These are phyloP conservation scores for Auricularia sp. DNA, from an alignment of 768 basidiomycete genomes.

Conservation along the genomic window DNA sequence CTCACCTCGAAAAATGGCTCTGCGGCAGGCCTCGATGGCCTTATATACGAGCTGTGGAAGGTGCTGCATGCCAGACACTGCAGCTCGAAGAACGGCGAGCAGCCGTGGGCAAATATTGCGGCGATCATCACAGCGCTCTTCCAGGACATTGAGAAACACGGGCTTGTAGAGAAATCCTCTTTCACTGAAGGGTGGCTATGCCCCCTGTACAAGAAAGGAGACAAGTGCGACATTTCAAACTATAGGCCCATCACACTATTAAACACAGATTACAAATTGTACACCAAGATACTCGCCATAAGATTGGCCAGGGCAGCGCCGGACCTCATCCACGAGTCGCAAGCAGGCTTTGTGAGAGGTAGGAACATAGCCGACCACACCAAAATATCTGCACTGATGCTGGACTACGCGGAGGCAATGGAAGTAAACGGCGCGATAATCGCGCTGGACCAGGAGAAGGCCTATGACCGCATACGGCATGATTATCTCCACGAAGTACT, in stretches of 20 bases:
- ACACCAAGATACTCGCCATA: slow-evolving; percentile 18
- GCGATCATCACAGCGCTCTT: slow-evolving; percentile 27
- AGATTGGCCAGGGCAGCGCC: slow-evolving; percentile 11
- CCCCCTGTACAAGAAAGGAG: slow-evolving; percentile 32
- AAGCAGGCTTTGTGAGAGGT: slow-evolving; percentile 30
- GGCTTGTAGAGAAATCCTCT: neutral
- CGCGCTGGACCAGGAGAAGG: slow-evolving; percentile 14
- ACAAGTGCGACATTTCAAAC: slow-evolving; percentile 8
- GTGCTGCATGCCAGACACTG: too few relatives aligned
- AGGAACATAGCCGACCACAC: slow-evolving; percentile 26
- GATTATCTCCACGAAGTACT: slow-evolving; percentile 12
- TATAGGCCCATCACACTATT: slow-evolving; percentile 17
- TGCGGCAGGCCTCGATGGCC: neutral
- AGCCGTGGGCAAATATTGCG: neutral
- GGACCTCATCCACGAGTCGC: slow-evolving; percentile 23
- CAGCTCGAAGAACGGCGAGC: neutral
- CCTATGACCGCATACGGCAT: slow-evolving; percentile 13
- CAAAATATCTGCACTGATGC: slow-evolving; percentile 13
- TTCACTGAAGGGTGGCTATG: slow-evolving; percentile 27
- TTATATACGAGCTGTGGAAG: neutral
- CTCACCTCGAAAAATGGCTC: neutral
- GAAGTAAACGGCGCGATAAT: slow-evolving; percentile 12
- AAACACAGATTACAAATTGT: slow-evolving; percentile 24
- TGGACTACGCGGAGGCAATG: slow-evolving; percentile 9
- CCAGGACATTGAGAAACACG: slow-evolving; percentile 31